Base-by-base conservation (phyloP, 2,329 filamentous ascomycete species). In the Ophiostoma montium region DNA sequence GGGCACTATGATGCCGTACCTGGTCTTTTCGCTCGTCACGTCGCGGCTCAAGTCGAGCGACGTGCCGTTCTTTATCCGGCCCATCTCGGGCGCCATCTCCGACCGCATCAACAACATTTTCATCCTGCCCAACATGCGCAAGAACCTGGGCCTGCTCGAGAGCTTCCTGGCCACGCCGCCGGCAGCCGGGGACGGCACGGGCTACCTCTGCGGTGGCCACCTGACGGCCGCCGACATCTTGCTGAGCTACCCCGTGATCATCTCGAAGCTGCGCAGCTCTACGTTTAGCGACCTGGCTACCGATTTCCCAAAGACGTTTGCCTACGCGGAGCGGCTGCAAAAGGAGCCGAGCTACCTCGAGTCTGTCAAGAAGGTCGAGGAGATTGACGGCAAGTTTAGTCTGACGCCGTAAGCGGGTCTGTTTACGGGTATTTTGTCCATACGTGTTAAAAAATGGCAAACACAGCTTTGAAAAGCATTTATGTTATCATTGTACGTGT, bases 1-100 rank as follows among this genome's bases (percentile, higher is more conserved):
- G 66, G 90, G 89, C 11, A 86, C 77, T 53, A 66, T 95, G 53
- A 92, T 94, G 82, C 75, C 78, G 0, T 68, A 79, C 44, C 62
- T 92, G 54, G 65, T 89, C 1, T 64, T 86, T 53, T 67, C 71
- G 13, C 60, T 92, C 15, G 65, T 94, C 23, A 67, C 84, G 12
- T 59, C 59, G 4, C 62, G 71, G 23, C 63, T 77, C 54, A 71
- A 69, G 52, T 66, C 68, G 1, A 58, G 64, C 1, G 58, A 59
- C 21, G 62, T 76, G 1, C 74, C 74, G 15, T 76, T 75, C 61
- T 65, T 74, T 56, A 61, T 76, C 54, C 70, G 74, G 1, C 74
- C 74, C 52, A 63, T 78, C 50, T 72, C 73, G 3, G 57, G 62
- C 16, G 55, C 67, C 49, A 65, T 75, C 10, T 70, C 69, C 38